Base-by-base conservation (phyloP, 2,329 filamentous ascomycete species). In the Xylaria sp. region DNA sequence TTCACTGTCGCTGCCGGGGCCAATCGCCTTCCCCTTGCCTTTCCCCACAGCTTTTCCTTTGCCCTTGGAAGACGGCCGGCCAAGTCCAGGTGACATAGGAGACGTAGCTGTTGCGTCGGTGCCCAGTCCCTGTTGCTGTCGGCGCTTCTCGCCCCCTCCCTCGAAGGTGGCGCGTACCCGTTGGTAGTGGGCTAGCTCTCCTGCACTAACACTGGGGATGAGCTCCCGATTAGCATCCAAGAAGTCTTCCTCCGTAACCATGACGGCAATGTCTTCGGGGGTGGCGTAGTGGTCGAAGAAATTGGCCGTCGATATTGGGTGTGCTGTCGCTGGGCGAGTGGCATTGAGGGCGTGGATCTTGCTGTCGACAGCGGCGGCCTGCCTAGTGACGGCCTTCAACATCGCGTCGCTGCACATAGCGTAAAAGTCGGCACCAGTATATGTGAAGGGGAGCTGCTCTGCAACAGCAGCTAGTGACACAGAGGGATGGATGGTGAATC, bases 351-450 rank as follows among this genome's bases (percentile, higher is more conserved):
- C 82, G 21, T 85, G 84, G 68, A 99, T 91, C 76, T 95, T 95
- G 53, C 86, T 83, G 75, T 99, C 95, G 2, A 98, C 94, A 1
- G 87, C 83, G 1, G 87, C 85, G 2, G 95, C 93, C 74, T 96
- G 92, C 4, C 95, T 88, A 2, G 95, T 99, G 61, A 99, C 94
- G 19, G 95, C 95, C 77, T 99, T 98, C 69, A 99, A 89, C 95
- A 99, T 99, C 54, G 95, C 93, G 76, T 99, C 95, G 45, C 93
- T 97, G 80, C 94, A 98, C 19, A 99, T 84, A 0, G 95, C 95
- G 78, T 99, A 99, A 74, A 99, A 89, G 79, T 99, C 95, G 66
- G 95, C 95, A 73, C 95, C 95, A 0, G 95, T 99, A 79, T 97
- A 99, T 2, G 94, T 98, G 75, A 97, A 95, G 0, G 95, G 95